A percentile compares a stretch with the other conserved stretches of the same genome.
phyloP scores from a whole-genome alignment of 2,329 filamentous ascomycete species.

The Arthrobotrys sinensis region DNA sequence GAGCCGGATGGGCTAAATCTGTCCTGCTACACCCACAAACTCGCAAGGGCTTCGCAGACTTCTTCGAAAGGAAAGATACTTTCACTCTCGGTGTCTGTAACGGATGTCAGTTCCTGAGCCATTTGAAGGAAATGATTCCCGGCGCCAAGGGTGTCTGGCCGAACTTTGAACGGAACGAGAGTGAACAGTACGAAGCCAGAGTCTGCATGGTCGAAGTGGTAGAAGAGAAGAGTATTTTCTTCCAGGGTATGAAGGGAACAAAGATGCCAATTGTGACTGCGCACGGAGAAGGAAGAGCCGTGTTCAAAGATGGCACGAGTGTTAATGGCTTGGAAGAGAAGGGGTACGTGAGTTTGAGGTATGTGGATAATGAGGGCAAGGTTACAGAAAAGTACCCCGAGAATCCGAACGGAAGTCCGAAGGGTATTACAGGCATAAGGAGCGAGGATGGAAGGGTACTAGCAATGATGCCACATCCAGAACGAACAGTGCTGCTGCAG shows the following conservation, averaged over 20 bases:
- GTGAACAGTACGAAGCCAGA: slow-evolving; percentile 90
- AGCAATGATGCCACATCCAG: slow-evolving; percentile 93
- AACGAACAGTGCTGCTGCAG: slow-evolving; percentile 86
- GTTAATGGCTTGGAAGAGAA: slow-evolving; percentile 72
- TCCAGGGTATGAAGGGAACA: slow-evolving; percentile 88
- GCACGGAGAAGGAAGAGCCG: slow-evolving; percentile 90
- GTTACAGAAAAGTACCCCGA: slow-evolving; percentile 87
- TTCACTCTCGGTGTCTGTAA: slow-evolving; percentile 97
- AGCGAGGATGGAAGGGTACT: slow-evolving; percentile 84
- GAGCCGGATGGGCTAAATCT: slow-evolving; percentile 94
- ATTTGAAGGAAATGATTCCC: slow-evolving; percentile 86
- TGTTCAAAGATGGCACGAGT: slow-evolving; percentile 72
- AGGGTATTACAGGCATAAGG: slow-evolving; percentile 84
- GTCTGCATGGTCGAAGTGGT: slow-evolving; percentile 86
- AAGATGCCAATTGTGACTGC: slow-evolving; percentile 88
- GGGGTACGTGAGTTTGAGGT: slow-evolving; percentile 83
- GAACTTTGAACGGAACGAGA: slow-evolving; percentile 85
- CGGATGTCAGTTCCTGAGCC: slow-evolving; percentile 93
- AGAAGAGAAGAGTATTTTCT: slow-evolving; percentile 83
- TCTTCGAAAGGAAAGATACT: slow-evolving; percentile 83
- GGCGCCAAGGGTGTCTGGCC: slow-evolving; percentile 85
- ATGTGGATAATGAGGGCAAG: slow-evolving; percentile 84
- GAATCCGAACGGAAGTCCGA: slow-evolving; percentile 89
- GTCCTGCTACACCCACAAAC: slow-evolving; percentile 86
- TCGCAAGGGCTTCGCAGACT: slow-evolving; percentile 82